Conservation (phyloP, 257 asterid species). For the Cinchona pubescens region DNA sequence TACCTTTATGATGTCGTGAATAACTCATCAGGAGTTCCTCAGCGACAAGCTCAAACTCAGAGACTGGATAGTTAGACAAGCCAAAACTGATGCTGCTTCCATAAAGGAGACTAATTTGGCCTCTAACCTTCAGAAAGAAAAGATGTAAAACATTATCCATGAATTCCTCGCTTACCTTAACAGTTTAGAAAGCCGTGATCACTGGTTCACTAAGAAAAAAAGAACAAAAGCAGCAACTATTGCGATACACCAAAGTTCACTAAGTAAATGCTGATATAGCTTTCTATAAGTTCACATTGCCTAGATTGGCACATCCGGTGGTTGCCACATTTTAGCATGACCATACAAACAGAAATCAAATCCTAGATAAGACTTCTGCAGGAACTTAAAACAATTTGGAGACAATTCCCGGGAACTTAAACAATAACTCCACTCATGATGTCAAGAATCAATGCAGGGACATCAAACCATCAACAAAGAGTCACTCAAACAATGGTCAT, state of each 20-base stretch:
- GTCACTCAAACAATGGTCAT: not conserved
- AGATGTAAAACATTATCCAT: constrained; percentile 4
- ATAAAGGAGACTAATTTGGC: constrained; percentile 82
- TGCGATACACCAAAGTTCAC: not conserved
- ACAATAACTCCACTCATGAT: not conserved
- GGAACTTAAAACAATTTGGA: not conserved
- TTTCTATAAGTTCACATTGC: not conserved
- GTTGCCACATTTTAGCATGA: not conserved
- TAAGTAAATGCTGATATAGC: not conserved
- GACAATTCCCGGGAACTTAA: no score
- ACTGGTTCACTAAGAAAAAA: constrained; percentile 2
- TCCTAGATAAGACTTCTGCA: not conserved
- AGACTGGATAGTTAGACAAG: constrained; percentile 74
- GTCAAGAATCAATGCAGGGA: not conserved
- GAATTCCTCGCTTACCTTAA: not conserved
- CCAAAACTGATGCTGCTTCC: constrained; percentile 90
- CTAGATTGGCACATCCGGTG: not conserved
- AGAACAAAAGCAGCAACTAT: not conserved
- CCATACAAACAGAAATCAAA: not conserved
- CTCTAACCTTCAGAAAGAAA: constrained; percentile 71
- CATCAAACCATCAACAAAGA: not conserved
- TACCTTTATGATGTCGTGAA: constrained; percentile 87
- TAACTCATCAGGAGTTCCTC: constrained; percentile 96
- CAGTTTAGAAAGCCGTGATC: not conserved
- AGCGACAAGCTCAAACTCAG: constrained; percentile 96